Evolutionary conservation across 108 stramenopile genomes (phyloP), one percentile per base, ranked within the genome.

Genomic region (Cyclostephanos tholiformis): DNA sequence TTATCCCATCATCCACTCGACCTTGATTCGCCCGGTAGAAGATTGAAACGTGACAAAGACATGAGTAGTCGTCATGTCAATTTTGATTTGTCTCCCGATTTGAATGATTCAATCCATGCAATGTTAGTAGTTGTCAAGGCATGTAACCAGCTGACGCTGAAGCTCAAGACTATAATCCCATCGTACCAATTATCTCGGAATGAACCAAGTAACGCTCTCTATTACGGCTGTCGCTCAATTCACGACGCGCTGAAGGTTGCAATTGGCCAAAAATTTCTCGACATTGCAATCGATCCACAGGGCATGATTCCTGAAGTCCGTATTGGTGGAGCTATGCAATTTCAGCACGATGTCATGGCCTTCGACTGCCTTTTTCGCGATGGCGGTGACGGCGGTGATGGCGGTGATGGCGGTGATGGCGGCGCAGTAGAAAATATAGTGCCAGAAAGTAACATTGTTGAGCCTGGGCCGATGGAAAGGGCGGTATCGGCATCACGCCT

Each of bases 231-330:
- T 52, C 53, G 64, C 50, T 69, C 80, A 68, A 14, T 53, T 69
- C 16, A 75, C 39, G 16, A 87, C 69, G 59, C 82, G 44, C 44
- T 75, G 14, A 53, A 67, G 75, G 43, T 69, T 81, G 59, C 72
- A 32, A 60, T 93, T 4, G 84, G 80, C 14, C 80, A 85, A 51
- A 89, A 93, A 64, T 75, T 90, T 20, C 36, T 93, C 23, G 87
- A 89, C 50, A 86, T 91, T 41, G 89, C 88, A 26, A 77, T 93
- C 39, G 89, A 93, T 76, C 68, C 81, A 14, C 84, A 91, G 59
- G 81, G 80, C 13, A 82, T 86, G 79, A 88, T 84, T 1, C 86
- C 88, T 9, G 86, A 91, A 25, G 76, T 93, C 19, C 63, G 63
- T 61, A 61, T 77, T 26, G 70, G 10, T 20, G 70, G 59, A 71